A percentile compares a stretch with the other conserved stretches of the same genome.
Conservation (phyloP, 768 basidiomycete species). For the Kwoniella sp. region DNA sequence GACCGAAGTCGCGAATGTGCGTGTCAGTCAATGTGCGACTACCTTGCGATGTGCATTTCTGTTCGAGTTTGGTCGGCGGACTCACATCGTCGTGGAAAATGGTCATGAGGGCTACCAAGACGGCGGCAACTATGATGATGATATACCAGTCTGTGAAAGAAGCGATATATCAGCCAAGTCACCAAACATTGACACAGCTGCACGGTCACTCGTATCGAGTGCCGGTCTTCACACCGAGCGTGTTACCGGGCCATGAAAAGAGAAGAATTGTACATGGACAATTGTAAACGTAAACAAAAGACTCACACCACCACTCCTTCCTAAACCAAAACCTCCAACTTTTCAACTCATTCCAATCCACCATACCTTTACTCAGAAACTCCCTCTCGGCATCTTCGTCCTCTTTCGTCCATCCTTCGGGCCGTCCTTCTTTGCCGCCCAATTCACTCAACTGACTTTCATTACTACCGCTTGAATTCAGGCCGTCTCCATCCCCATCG, state of each 20-base stretch:
- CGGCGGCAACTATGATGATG: constrained; percentile 7
- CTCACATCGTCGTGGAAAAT: constrained; percentile 33
- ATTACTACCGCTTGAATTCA: neutral
- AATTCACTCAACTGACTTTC: neutral
- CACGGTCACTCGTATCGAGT: too few species aligned
- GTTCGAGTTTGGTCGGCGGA: too few species aligned
- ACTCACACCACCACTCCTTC: constrained; percentile 47
- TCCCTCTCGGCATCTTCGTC: constrained; percentile 43
- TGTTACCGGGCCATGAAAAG: too few species aligned
- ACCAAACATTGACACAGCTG: too few species aligned
- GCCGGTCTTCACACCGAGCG: too few species aligned
- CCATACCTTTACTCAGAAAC: constrained; percentile 40
- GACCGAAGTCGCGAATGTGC: neutral
- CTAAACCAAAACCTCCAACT: constrained; percentile 48
- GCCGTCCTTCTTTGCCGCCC: constrained; percentile 14
- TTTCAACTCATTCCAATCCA: constrained; percentile 38
- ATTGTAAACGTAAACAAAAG: too few species aligned
- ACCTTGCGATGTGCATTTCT: too few species aligned
- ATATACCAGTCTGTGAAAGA: constrained; percentile 23
- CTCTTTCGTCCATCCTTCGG: constrained; percentile 31
- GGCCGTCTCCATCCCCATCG: neutral
- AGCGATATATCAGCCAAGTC: neutral
- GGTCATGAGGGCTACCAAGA: constrained; percentile 25
- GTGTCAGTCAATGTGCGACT: too few species aligned
- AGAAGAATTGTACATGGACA: too few species aligned